phyloP scores from a whole-genome alignment of 1,284 basidiomycete genomes.

The Apiotrichum mycotoxinovorans region DNA sequence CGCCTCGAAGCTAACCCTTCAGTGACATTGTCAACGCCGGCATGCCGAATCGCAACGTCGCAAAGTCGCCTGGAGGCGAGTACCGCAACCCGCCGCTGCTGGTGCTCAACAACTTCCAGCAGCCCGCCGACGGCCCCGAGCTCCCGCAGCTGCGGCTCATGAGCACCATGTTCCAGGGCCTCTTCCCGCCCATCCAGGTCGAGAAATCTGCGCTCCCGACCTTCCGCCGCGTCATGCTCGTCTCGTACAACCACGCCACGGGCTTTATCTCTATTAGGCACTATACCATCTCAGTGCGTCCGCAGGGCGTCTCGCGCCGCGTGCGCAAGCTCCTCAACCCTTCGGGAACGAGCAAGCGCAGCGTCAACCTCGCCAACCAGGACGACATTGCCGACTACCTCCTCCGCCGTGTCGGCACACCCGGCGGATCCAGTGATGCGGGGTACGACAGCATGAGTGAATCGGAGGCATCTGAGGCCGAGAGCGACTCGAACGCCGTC shows the following conservation, averaged over 20 bases:
- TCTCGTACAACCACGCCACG: constrained; percentile 83
- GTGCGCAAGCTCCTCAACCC: constrained; percentile 76
- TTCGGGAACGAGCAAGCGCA: constrained; percentile 40
- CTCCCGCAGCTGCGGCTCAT: constrained; percentile 53
- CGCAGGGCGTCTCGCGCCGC: constrained; percentile 86
- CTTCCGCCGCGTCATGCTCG: constrained; percentile 82
- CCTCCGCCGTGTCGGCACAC: constrained; percentile 57
- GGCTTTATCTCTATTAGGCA: constrained; percentile 91
- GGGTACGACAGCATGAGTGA: constrained; percentile 76
- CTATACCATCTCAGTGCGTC: constrained; percentile 91
- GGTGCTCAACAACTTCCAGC: constrained; percentile 54
- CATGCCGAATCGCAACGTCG: constrained; percentile 40
- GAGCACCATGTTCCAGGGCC: constrained; percentile 55
- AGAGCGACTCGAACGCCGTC: constrained; percentile 67
- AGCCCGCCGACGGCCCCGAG: constrained; percentile 47
- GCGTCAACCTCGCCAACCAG: constrained; percentile 76
- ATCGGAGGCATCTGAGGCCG: constrained; percentile 63
- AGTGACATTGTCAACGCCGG: constrained; percentile 19
- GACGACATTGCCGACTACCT: constrained; percentile 96
- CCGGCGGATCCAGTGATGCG: constrained; percentile 53
- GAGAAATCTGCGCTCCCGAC: constrained; percentile 76
- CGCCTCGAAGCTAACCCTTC: constrained; percentile 2
- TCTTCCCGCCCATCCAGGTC: constrained; percentile 56
- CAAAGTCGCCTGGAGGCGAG: constrained; percentile 46
- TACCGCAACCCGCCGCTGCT: constrained; percentile 51